A percentile compares a stretch with the other conserved stretches of the same genome.
phyloP scores from a whole-genome alignment of 441 rosid species.

The Theobroma grandiflorum region DNA sequence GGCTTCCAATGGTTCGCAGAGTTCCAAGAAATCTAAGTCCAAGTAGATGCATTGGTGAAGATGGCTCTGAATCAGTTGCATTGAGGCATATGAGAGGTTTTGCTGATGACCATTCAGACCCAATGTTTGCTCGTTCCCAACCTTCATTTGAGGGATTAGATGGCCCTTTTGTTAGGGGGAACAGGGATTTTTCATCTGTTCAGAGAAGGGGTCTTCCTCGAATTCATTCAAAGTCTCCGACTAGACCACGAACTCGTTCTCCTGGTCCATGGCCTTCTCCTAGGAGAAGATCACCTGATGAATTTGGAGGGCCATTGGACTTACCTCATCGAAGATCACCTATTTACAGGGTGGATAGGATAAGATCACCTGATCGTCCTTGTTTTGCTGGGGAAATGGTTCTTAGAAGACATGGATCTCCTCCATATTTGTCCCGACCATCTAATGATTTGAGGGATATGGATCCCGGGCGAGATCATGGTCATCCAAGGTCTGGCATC shows the following conservation, averaged over 20 bases:
- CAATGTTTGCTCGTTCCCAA: constrained; percentile 49
- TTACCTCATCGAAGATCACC: constrained; percentile 69
- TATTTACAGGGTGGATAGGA: constrained; percentile 66
- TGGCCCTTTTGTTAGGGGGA: constrained; percentile 60
- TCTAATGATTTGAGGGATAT: constrained; percentile 68
- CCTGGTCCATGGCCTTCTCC: constrained; percentile 77
- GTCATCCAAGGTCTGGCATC: constrained; percentile 59
- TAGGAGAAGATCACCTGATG: constrained; percentile 80
- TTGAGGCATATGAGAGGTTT: constrained; percentile 67
- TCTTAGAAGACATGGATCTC: constrained; percentile 71
- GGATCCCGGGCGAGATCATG: constrained; percentile 61
- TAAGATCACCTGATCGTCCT: constrained; percentile 72
- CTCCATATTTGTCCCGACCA: constrained; percentile 61
- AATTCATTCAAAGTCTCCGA: constrained; percentile 78
- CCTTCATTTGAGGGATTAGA: constrained; percentile 69
- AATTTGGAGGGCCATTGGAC: constrained; percentile 64
- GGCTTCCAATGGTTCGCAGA: constrained; percentile 58
- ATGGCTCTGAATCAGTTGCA: constrained; percentile 62
- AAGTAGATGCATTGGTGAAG: constrained; percentile 52
- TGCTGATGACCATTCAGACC: constrained; percentile 55
- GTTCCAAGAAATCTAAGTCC: constrained; percentile 60
- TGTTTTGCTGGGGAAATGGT: constrained; percentile 63
- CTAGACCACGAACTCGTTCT: constrained; percentile 66
- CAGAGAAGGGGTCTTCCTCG: constrained; percentile 61
- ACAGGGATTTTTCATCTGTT: constrained; percentile 56